Percentiles rank a stretch among this genome's conserved stretches.
phyloP scores from a whole-genome alignment of 179 eudicot genomes.

The Amaranthus tricolor region DNA sequence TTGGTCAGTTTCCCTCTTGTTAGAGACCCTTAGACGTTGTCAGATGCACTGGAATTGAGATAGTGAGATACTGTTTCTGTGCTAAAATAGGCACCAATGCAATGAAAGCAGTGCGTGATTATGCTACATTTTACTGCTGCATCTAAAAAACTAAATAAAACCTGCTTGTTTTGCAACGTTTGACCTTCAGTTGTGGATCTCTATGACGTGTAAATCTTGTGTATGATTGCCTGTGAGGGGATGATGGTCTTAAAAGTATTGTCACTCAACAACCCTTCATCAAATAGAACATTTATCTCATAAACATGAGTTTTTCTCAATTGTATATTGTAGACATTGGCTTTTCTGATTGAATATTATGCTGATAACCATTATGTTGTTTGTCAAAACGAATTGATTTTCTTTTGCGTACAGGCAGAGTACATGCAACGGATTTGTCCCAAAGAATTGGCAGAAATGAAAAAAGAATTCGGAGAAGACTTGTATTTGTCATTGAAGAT shows the following conservation, averaged over 20 bases:
- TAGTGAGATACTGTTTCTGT: not conserved
- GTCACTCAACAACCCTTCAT: not conserved
- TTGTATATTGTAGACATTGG: not conserved
- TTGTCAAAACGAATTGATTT: not conserved
- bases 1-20: not conserved
- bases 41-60: not conserved
- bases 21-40: not conserved
- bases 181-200: not conserved
- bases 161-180: not conserved
- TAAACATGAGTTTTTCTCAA: not conserved
- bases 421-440: conserved; percentile 36
- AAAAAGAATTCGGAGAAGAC: conserved; percentile 24
- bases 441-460: conserved; percentile 38
- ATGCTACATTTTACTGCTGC: not conserved
- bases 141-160: not conserved
- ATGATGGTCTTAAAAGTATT: not conserved
- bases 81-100: not conserved
- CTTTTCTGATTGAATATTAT: not conserved
- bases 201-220: not conserved
- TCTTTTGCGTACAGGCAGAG: conserved; percentile 32
- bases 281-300: not conserved
- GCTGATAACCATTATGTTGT: not conserved
- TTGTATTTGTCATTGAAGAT: conserved; percentile 21
- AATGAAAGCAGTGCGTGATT: not conserved
- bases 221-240: not conserved